phyloP scores from a whole-genome alignment of 345 rosid species.

The Psidium guajava region DNA sequence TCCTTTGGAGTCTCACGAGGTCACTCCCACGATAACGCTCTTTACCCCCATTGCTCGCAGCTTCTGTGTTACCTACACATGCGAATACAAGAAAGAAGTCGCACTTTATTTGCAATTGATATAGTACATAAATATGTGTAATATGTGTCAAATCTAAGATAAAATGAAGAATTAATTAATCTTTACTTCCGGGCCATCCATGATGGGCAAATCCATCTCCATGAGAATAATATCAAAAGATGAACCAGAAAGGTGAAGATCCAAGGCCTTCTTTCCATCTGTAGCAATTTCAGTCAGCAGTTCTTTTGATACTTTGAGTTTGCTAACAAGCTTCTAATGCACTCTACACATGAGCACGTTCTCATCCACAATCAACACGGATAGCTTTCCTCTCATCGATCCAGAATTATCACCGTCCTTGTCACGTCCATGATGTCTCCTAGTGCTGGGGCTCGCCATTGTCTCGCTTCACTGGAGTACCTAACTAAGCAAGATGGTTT shows the following conservation, averaged over 20 bases:
- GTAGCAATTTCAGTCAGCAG: constrained; percentile 2
- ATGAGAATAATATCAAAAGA: constrained; percentile 21
- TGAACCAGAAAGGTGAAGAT: constrained; percentile 11
- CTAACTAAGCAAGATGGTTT: background rate
- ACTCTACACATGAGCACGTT: background rate
- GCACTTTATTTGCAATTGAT: background rate
- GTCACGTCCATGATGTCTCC: background rate
- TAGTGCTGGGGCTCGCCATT: background rate
- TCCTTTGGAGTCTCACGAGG: background rate
- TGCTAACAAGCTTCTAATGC: constrained; percentile 5
- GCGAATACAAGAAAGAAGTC: background rate
- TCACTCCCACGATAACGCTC: constrained; percentile 20
- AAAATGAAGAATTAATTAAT: background rate
- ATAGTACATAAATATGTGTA: background rate
- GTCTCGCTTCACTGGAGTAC: background rate
- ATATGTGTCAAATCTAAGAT: background rate
- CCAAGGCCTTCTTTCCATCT: constrained; percentile 26
- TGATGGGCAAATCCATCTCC: constrained; percentile 26
- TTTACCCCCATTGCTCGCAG: constrained; percentile 18
- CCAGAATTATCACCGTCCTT: background rate
- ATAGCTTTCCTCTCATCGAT: background rate
- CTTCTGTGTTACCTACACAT: constrained; percentile 11
- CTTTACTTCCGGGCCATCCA: constrained; percentile 25
- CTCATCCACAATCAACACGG: constrained; percentile 26
- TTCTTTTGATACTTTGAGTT: background rate